phyloP scores from a whole-genome alignment of 179 eudicot genomes.

The Spergularia azorica region DNA sequence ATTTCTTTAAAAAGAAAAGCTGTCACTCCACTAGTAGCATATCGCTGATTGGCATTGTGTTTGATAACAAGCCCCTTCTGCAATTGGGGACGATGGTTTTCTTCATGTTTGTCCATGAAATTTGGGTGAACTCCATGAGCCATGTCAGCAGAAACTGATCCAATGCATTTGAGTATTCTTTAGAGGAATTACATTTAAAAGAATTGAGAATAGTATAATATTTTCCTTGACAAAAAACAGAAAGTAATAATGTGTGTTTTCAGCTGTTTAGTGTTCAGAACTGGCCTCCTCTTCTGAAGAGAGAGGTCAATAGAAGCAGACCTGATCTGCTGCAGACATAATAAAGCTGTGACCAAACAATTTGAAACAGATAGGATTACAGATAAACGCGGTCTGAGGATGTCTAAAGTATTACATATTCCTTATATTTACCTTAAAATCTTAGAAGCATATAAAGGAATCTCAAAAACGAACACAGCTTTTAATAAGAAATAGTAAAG shows the following conservation, averaged over 20 bases:
- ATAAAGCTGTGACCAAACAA: too few species aligned
- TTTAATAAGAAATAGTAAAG: not conserved
- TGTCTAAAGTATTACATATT: too few species aligned
- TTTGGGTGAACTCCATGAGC: slow-evolving; percentile 99
- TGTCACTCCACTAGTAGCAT: slow-evolving; percentile 96
- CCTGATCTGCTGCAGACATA: not conserved
- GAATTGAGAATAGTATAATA: not conserved
- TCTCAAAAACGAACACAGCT: too few species aligned
- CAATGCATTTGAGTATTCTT: slow-evolving; percentile 2
- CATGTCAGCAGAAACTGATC: slow-evolving; percentile 94
- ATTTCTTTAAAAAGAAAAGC: slow-evolving; percentile 92
- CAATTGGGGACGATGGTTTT: slow-evolving; percentile 86
- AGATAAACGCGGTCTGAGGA: too few species aligned
- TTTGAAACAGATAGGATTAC: too few species aligned
- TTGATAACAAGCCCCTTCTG: slow-evolving; percentile 95
- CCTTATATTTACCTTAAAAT: too few species aligned
- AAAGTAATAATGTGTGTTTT: not conserved
- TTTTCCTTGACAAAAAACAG: not conserved
- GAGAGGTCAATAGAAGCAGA: not conserved
- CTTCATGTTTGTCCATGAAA: slow-evolving; percentile 88
- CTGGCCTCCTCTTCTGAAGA: not conserved
- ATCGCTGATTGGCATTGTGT: slow-evolving; percentile 95
- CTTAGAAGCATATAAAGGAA: too few species aligned
- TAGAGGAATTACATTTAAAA: slow-evolving; percentile 3
- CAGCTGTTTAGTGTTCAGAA: slow-evolving; percentile 5